A percentile compares a stretch with the other conserved stretches of the same genome.
These are phyloP conservation scores for Claviceps sp. DNA, from an alignment of 2,329 filamentous ascomycete genomes.

Conservation along the genomic window DNA sequence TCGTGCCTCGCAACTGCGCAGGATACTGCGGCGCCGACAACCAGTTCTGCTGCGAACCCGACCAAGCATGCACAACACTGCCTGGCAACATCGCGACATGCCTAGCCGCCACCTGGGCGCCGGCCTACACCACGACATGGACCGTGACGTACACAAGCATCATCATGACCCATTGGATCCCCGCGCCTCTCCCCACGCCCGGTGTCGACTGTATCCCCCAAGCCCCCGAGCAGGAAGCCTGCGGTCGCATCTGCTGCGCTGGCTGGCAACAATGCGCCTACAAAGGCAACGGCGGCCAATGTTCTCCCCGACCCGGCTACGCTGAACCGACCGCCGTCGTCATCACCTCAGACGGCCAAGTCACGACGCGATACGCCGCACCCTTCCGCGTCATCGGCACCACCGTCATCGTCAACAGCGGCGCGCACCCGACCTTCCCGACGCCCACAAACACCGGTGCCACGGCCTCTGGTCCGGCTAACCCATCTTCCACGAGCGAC, in stretches of 20 bases:
- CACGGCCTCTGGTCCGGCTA: constrained; percentile 17
- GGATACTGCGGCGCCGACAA: constrained; percentile 41
- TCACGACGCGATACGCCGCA: constrained; percentile 41
- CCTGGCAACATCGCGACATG: constrained; percentile 37
- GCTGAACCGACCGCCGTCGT: constrained; percentile 27
- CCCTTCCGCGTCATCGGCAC: constrained; percentile 40
- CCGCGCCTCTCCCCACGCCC: constrained; percentile 29
- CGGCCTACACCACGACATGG: constrained; percentile 42
- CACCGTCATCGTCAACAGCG: constrained; percentile 39
- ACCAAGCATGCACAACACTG: constrained; percentile 37
- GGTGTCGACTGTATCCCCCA: constrained; percentile 36
- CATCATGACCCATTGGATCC: constrained; percentile 34
- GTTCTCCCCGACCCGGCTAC: constrained; percentile 38
- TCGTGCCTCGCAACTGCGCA: constrained; percentile 31
- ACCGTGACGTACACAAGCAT: constrained; percentile 50
- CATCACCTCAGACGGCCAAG: constrained; percentile 30
- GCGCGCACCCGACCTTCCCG: constrained; percentile 30
- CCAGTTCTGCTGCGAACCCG: constrained; percentile 39
- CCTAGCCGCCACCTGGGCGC: constrained; percentile 19
- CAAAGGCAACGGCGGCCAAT: constrained; percentile 32
- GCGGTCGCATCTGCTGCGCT: constrained; percentile 58
- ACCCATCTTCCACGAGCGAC: constrained; percentile 23
- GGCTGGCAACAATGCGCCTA: constrained; percentile 53
- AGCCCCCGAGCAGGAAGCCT: constrained; percentile 43
- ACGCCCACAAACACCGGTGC: constrained; percentile 38